Evolutionary conservation across 768 basidiomycete genomes (phyloP).

Genomic region (Rhizopogon vesiculosus): DNA sequence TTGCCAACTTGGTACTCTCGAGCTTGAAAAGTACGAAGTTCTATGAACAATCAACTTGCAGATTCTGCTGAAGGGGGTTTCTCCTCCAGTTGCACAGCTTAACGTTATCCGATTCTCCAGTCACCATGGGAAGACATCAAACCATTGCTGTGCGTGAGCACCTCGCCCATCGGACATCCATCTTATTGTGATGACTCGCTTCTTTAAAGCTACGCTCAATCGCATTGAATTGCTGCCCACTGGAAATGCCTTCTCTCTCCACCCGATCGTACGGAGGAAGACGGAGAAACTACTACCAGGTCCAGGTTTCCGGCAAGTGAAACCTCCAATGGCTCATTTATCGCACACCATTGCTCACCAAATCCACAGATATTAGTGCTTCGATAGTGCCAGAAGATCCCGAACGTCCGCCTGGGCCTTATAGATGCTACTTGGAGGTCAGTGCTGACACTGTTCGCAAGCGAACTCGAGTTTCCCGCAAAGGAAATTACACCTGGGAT

Average conservation of each 20-base stretch:
- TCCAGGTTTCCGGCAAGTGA: neutral
- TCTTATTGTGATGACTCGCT: neutral
- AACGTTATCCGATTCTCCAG: neutral
- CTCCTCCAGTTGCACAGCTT: neutral
- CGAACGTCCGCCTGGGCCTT: neutral
- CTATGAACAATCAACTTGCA: too few relatives aligned
- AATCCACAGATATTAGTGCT: neutral
- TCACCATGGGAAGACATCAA: slow-evolving; percentile 1
- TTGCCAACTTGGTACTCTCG: too few relatives aligned
- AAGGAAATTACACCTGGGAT: neutral
- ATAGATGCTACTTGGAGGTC: neutral
- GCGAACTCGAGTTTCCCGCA: neutral
- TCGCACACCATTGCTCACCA: neutral
- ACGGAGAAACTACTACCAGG: neutral
- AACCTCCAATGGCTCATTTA: neutral
- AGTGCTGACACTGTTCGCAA: neutral
- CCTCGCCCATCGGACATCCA: neutral
- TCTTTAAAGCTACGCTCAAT: neutral
- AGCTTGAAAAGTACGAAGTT: too few relatives aligned
- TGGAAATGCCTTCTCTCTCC: neutral
- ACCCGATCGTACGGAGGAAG: neutral
- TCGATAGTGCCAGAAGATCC: neutral
- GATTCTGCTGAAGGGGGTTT: too few relatives aligned
- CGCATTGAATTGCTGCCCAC: neutral
- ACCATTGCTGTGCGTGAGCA: neutral